These are phyloP conservation scores for Trematosphaeria pertusa DNA, from an alignment of 2,329 filamentous ascomycete genomes.

Conservation along the genomic window DNA sequence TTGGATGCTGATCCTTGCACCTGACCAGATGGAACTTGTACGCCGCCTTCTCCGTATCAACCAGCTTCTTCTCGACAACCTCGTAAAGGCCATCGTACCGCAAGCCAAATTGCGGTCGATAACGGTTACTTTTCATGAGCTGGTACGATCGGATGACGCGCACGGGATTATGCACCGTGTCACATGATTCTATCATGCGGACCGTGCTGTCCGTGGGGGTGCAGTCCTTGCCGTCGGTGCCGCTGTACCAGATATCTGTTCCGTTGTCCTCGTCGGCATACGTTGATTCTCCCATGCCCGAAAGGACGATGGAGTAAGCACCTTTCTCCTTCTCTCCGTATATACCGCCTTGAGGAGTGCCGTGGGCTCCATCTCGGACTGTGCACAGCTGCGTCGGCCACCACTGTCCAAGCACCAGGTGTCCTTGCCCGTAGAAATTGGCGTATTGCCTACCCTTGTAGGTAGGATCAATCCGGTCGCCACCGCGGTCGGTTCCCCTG, in stretches of 20 bases:
- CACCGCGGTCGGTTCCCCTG: conserved; percentile 26
- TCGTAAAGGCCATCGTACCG: conserved; percentile 66
- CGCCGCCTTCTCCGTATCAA: conserved; percentile 51
- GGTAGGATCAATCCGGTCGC: conserved; percentile 34
- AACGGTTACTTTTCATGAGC: conserved; percentile 44
- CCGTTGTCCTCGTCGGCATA: conserved; percentile 61
- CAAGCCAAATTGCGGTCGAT: conserved; percentile 57
- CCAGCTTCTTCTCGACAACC: conserved; percentile 48
- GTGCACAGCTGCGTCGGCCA: conserved; percentile 61
- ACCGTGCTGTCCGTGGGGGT: conserved; percentile 49
- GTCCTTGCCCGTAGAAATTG: conserved; percentile 49
- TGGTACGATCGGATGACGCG: conserved; percentile 60
- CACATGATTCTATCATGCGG: conserved; percentile 51
- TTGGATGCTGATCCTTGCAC: conserved; percentile 53
- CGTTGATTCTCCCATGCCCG: conserved; percentile 46
- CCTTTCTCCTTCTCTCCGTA: conserved; percentile 54
- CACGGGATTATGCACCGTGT: conserved; percentile 48
- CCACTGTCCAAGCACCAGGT: conserved; percentile 59
- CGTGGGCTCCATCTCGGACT: conserved; percentile 63
- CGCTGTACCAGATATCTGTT: conserved; percentile 59
- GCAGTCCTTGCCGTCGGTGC: conserved; percentile 52
- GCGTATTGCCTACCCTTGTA: conserved; percentile 26
- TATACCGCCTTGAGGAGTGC: conserved; percentile 56
- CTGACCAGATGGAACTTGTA: conserved; percentile 59
- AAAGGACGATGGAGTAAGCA: conserved; percentile 63